These are phyloP conservation scores for Fraxinus sp. DNA, from an alignment of 305 asterid genomes.

Conservation along the genomic window DNA sequence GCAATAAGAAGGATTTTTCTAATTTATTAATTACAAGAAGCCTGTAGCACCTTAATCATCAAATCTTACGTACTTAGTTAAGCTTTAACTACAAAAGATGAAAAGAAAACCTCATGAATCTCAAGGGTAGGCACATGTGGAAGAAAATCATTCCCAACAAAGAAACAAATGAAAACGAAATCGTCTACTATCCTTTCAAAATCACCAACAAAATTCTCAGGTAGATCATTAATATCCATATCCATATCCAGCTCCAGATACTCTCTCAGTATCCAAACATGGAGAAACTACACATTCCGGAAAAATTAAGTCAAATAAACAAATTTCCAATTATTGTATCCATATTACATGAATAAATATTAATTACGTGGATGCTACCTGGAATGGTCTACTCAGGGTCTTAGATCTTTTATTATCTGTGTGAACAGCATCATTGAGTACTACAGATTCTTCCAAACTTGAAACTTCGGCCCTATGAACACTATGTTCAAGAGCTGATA, in stretches of 20 bases:
- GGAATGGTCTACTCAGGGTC: conserved; percentile 12
- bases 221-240: conserved; percentile 20
- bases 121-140: conserved; percentile 59
- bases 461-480: background rate
- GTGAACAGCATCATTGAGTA: background rate
- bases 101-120: conserved; percentile 47
- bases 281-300: conserved; percentile 41
- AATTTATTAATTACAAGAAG: background rate
- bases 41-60: background rate
- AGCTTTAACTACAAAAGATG: background rate
- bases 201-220: conserved; percentile 31
- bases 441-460: background rate
- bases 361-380: conserved; percentile 22
- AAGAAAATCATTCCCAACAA: conserved; percentile 63
- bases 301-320: background rate
- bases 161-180: conserved; percentile 59
- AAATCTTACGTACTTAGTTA: background rate
- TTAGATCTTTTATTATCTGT: background rate
- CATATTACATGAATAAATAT: background rate
- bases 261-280: conserved; percentile 50
- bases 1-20: background rate
- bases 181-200: conserved; percentile 54
- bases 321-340: background rate
- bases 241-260: conserved; percentile 48
- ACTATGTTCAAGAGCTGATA: background rate